Base-by-base conservation (phyloP, 257 asterid genomes). In the Gardenia jasminoides region DNA sequence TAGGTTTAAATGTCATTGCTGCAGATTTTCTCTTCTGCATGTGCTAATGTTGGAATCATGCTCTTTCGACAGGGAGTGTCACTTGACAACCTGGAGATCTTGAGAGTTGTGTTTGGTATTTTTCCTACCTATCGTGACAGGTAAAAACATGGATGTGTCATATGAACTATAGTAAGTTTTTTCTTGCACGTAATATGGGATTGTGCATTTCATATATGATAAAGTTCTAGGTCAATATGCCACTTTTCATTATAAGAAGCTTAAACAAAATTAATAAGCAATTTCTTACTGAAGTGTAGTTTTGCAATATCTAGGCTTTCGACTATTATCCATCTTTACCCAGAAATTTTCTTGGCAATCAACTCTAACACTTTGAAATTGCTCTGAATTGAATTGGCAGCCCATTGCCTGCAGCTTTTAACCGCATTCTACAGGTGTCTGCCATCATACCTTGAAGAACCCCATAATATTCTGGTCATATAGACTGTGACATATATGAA, bases 81-180 rank as follows among this genome's bases (percentile, higher is more conserved):
- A 59, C 89, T 94, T 58, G 93, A 87, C 48, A 87, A 88, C 54
- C 83, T 93, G 82, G 91, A 93, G 86, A 87, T 93, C 81, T 80
- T 94, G 86, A 88, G 99, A 86, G 97, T 94, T 72, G 87, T 90
- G 83, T 93, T 86, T 72, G 99, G 98, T 80, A 93, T 93, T 83
- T 94, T 94, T 56, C 99, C 99, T 72, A 91, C 99, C 6, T 94
- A 92, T 76, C 87, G 98, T 76, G 97, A 93, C 92, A 94, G 99
- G 99, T 91, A 79, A 83, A 76, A 50, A 11, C 66, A 50, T 69
- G 50, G 10, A 74, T 70, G 56, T 26, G 16, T 74, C 46, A 4
- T 58, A 28, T 59, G 61, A 46, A 12, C 7, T 20, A 24, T 56
- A 31, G 20, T 50, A 36, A 10, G 44, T 26, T 15, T 47, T 46